phyloP scores from a whole-genome alignment of 768 basidiomycete genomes.

The Russula abietina region DNA sequence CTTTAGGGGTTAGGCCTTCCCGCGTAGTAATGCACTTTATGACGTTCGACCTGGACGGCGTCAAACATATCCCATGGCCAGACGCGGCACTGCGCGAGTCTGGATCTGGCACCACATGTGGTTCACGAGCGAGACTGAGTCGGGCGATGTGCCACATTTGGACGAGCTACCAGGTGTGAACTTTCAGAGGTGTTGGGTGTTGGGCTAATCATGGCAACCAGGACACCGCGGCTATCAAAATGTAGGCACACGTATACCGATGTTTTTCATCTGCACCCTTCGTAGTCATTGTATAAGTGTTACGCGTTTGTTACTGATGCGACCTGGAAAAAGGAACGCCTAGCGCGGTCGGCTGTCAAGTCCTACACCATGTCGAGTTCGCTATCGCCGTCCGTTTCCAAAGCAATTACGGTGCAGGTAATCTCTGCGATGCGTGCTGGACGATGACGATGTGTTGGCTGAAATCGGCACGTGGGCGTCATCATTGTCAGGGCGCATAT shows the following conservation, averaged over 20 bases:
- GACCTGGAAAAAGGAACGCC: neutral
- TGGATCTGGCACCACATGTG: neutral
- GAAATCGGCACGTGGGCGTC: neutral
- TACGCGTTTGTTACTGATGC: neutral
- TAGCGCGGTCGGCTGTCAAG: neutral
- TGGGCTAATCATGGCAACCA: no score
- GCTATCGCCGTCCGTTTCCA: neutral
- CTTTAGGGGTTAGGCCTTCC: no score
- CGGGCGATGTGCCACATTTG: no score
- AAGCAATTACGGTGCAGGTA: no score
- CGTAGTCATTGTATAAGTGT: neutral
- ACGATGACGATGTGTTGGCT: neutral
- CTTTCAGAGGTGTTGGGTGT: no score
- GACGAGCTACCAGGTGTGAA: no score
- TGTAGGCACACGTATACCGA: no score
- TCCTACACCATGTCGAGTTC: neutral
- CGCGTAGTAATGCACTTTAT: no score
- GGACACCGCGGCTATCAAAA: no score
- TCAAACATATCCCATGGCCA: no score
- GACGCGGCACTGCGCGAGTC: neutral
- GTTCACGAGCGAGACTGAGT: no score
- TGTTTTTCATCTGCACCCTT: neutral
- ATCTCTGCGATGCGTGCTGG: neutral
- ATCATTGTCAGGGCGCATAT: neutral
- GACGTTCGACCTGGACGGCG: no score